These are phyloP conservation scores for Funneliformis mosseae DNA, from an alignment of 192 early-diverging fungal species.

Conservation along the genomic window DNA sequence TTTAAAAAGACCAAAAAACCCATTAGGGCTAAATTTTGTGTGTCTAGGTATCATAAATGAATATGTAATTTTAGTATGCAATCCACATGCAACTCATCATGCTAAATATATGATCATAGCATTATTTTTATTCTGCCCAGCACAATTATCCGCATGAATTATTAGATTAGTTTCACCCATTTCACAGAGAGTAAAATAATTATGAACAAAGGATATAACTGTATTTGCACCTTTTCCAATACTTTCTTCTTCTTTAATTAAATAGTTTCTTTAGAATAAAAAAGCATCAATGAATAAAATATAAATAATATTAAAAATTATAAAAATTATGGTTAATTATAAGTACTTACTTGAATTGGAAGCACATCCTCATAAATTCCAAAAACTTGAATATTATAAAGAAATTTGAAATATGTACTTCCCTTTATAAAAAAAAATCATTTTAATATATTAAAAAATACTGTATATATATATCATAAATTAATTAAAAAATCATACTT, in stretches of 20 bases:
- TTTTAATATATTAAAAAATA: background rate
- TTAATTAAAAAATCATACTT: slow-evolving; percentile 7
- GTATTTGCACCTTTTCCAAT: background rate
- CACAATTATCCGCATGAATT: slow-evolving; percentile 11
- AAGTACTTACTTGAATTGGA: slow-evolving; percentile 5
- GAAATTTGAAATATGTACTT: background rate
- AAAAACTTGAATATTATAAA: slow-evolving; percentile 9
- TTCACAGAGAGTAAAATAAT: background rate
- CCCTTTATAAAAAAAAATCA: background rate
- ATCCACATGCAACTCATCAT: background rate
- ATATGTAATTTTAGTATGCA: background rate
- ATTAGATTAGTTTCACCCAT: background rate
- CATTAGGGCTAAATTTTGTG: background rate
- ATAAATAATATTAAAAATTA: background rate
- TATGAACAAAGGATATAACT: background rate
- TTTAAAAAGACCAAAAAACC: background rate
- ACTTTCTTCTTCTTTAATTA: slow-evolving; percentile 14
- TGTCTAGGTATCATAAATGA: background rate
- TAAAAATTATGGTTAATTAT: too few relatives aligned
- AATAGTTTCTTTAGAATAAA: slow-evolving; percentile 4
- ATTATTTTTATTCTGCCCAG: slow-evolving; percentile 11
- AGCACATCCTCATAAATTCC: background rate
- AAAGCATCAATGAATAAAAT: background rate
- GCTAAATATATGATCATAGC: background rate
- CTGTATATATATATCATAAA: background rate